Base-by-base conservation (phyloP, 169 alveolate genomes). In the Plasmodium fragile region DNA sequence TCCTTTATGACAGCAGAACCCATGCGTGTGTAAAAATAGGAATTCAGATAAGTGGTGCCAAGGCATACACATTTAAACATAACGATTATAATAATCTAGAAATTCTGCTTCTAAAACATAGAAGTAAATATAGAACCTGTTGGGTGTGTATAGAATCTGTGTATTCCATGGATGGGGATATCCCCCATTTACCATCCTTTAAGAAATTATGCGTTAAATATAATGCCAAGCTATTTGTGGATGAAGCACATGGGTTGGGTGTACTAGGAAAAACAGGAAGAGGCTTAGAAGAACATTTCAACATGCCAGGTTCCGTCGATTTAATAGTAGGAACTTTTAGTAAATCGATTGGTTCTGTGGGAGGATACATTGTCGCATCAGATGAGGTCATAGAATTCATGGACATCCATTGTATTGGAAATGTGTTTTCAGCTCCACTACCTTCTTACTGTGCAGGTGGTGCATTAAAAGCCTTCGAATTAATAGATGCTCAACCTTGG, bases 111-210 rank as follows among this genome's bases (percentile, higher is more conserved):
- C 34, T 77, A 73, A 93, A 92, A 45, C 59, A 96, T 65, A 49
- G 97, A 80, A 39, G 69, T 18, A 90, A 85, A 75, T 94, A 90
- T 81, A 82, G 82, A 71, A 82, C 94, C 80, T 95, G 95, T 82
- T 97, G 96, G 98, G 82, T 96, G 11, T 89, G 97, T 45, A 71
- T 96, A 25, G 98, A 97, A 93, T 96, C 98, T 32, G 98, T 97
- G n/a, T 97, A 95, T 91, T 96, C 98, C 4, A 97, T 97, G 98
- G 98, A 97, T 59, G 98, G 98, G 7, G 98, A 97, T 77, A 96
- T 97, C 43, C 95, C 97, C 0, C 93, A 96, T 73, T 94, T 97
- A 55, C 98, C 98, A 28, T 73, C 89, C 22, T 72, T 94, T 70
- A 78, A 93, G 72, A 95, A 82, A 45, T 95, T 97, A n/a, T 92